phyloP scores from a whole-genome alignment of 345 rosid genomes.

The Psidium guajava region DNA sequence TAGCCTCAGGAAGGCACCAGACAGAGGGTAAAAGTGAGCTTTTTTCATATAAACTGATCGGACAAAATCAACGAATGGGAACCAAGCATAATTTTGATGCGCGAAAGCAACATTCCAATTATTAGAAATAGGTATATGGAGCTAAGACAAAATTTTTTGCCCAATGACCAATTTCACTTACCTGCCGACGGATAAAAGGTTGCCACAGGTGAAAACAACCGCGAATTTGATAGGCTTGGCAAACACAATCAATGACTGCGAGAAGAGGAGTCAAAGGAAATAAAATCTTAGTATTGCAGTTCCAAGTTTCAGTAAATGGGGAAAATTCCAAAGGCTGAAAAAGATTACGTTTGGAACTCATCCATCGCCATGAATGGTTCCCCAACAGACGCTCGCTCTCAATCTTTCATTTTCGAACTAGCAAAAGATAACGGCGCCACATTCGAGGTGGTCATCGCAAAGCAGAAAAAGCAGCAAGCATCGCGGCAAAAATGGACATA shows the following conservation, averaged over 20 bases:
- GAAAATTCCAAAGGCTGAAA: neutral
- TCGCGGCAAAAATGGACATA: neutral
- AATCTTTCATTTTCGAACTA: neutral
- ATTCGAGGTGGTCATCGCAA: neutral
- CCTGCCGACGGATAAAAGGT: constrained; percentile 92
- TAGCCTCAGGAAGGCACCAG: neutral
- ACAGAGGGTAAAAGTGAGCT: neutral
- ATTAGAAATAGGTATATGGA: neutral
- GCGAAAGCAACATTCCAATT: neutral
- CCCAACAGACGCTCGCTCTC: neutral
- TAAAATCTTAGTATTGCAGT: neutral
- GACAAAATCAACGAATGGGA: neutral
- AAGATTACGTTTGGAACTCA: neutral
- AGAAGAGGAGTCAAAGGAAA: constrained; percentile 9
- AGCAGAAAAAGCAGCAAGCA: neutral
- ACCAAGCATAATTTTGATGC: neutral
- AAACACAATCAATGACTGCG: constrained; percentile 82
- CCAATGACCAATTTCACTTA: constrained; percentile 8
- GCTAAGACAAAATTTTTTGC: neutral
- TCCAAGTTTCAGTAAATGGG: neutral
- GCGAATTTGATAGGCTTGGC: constrained; percentile 78
- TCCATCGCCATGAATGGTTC: neutral
- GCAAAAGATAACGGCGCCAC: neutral
- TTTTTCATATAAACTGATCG: neutral
- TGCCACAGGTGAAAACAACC: constrained; percentile 79